These are phyloP conservation scores for Hyphopichia burtonii DNA, from an alignment of 1,139 yeast genomes.

Conservation along the genomic window DNA sequence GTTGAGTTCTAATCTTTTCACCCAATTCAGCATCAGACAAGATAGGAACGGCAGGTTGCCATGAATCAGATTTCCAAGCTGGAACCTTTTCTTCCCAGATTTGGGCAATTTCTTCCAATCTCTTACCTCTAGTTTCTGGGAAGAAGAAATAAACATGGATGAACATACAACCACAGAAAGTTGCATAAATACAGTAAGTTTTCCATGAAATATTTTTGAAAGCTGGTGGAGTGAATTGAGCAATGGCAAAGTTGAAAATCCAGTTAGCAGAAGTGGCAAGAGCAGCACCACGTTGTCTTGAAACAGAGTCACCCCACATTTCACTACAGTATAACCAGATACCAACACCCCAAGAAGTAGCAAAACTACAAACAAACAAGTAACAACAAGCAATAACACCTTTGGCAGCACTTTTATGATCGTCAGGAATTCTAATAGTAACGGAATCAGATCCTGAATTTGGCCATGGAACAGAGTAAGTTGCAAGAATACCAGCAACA, in stretches of 20 bases:
- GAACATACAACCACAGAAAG: constrained; percentile 54
- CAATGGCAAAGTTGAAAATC: constrained; percentile 47
- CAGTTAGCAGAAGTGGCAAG: constrained; percentile 47
- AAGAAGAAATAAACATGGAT: constrained; percentile 65
- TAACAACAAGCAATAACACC: constrained; percentile 54
- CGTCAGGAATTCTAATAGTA: constrained; percentile 35
- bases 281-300: constrained; percentile 54
- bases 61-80: constrained; percentile 54
- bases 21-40: constrained; percentile 44
- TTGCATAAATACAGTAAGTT: constrained; percentile 46
- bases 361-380: constrained; percentile 47
- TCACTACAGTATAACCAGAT: constrained; percentile 53
- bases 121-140: constrained; percentile 62
- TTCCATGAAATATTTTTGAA: constrained; percentile 48
- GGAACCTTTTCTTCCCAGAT: constrained; percentile 59
- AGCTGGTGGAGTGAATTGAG: constrained; percentile 39
- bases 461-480: constrained; percentile 36
- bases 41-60: constrained; percentile 43
- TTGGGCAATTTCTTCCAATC: constrained; percentile 64
- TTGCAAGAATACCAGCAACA: constrained; percentile 46
- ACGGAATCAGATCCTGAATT: constrained; percentile 37
- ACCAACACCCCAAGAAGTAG: constrained; percentile 53
- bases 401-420: constrained; percentile 36
- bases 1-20: constrained; percentile 32
- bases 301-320: constrained; percentile 48